These are phyloP conservation scores for Sutorius australiensis DNA, from an alignment of 768 basidiomycete species.

Conservation along the genomic window DNA sequence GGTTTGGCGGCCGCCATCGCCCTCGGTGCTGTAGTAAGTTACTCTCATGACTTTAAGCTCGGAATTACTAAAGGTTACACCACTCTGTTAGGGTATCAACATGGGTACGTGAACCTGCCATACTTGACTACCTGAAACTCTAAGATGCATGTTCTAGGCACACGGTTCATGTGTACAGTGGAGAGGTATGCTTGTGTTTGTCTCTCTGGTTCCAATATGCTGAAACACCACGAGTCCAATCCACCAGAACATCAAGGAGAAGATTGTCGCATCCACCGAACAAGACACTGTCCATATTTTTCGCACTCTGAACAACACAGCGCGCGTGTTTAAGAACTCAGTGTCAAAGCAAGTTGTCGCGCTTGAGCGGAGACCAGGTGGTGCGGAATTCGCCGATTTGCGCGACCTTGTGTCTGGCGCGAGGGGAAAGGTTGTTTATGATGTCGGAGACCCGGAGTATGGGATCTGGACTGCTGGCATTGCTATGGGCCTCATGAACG, in stretches of 20 bases:
- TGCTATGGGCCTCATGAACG: constrained; percentile 68
- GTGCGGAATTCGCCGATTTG: constrained; percentile 84
- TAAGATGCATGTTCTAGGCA: constrained; percentile 38
- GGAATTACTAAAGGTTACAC: neutral
- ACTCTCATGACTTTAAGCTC: neutral
- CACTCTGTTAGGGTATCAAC: constrained; percentile 64
- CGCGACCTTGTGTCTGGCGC: constrained; percentile 71
- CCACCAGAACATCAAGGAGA: constrained; percentile 86
- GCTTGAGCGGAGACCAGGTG: constrained; percentile 75
- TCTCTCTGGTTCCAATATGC: neutral
- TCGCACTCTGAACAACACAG: constrained; percentile 78
- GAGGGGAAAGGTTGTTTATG: constrained; percentile 72
- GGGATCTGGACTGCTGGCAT: constrained; percentile 83
- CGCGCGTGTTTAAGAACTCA: constrained; percentile 84
- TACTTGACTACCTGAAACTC: neutral
- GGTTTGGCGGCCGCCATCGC: constrained; percentile 81
- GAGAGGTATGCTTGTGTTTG: constrained; percentile 53
- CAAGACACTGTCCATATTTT: constrained; percentile 87
- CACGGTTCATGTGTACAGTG: constrained; percentile 89
- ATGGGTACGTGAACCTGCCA: constrained; percentile 47
- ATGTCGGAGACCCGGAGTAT: constrained; percentile 78
- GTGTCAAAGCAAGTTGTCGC: constrained; percentile 82
- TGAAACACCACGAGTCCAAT: constrained; percentile 55
- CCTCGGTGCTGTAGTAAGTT: constrained; percentile 72
- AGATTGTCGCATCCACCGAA: constrained; percentile 80